phyloP scores from a whole-genome alignment of 2,329 filamentous ascomycete species.

The Arthrobotrys iridis region DNA sequence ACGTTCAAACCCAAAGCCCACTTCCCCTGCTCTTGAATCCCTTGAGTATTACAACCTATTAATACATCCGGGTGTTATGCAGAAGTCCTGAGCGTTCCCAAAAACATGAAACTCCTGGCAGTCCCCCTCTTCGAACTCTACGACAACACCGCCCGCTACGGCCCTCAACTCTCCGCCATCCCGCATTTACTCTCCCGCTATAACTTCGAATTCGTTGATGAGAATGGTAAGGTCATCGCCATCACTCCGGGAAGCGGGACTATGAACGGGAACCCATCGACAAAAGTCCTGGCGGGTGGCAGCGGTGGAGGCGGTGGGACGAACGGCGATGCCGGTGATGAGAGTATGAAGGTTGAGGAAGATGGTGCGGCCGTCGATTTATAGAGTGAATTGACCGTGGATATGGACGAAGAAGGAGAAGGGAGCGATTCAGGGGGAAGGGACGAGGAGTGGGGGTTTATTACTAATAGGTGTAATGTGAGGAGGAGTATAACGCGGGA shows the following conservation, averaged over 20 bases:
- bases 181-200: conserved; percentile 93
- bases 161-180: conserved; percentile 94
- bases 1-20: conserved; percentile 62
- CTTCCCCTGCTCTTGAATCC: neutral
- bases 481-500: too few species aligned
- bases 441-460: neutral
- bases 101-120: conserved; percentile 99
- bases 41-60: neutral
- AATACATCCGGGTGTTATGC: conserved; percentile 26
- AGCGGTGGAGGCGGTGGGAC: conserved; percentile 1
- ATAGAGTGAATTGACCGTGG: conserved; percentile 31
- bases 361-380: conserved; percentile 44
- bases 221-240: conserved; percentile 86
- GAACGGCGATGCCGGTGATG: conserved; percentile 21
- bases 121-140: conserved; percentile 98
- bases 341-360: conserved; percentile 53
- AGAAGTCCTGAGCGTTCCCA: conserved; percentile 96
- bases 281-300: conserved; percentile 44
- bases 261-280: conserved; percentile 15
- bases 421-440: neutral
- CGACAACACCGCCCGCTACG: conserved; percentile 94
- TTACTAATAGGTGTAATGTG: conserved; percentile 7
- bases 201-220: conserved; percentile 97
- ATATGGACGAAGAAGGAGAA: neutral
- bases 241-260: conserved; percentile 76